Conservation (phyloP, 495 filamentous ascomycete genomes). For the Chaetomium tenue region DNA sequence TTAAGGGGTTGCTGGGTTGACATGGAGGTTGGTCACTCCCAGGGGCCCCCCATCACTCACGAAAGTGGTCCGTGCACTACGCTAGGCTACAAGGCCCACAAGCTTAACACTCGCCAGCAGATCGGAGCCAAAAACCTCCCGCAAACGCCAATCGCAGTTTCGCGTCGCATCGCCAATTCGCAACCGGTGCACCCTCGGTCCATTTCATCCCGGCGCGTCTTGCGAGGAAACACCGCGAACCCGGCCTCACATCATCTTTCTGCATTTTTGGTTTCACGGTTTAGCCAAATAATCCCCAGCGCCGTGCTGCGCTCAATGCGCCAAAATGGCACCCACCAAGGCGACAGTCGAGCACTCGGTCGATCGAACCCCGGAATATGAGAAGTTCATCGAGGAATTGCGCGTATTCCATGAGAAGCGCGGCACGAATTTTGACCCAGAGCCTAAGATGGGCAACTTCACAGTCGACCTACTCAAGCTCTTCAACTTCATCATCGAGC, state of each 20-base stretch:
- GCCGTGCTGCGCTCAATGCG: conserved; percentile 31
- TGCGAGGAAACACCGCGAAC: not conserved
- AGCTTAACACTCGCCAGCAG: not conserved
- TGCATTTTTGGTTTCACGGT: not conserved
- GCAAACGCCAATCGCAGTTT: conserved; percentile 21
- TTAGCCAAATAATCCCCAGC: conserved; percentile 9
- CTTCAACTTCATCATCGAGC: conserved; percentile 64
- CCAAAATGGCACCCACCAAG: conserved; percentile 41
- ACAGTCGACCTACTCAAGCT: conserved; percentile 69
- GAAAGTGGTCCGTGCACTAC: conserved; percentile 11
- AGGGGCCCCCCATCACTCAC: not conserved
- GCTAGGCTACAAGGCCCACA: conserved; percentile 13
- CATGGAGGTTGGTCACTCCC: too few relatives aligned
- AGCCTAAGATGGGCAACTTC: conserved; percentile 69
- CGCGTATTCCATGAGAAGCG: conserved; percentile 65
- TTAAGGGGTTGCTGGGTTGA: too few relatives aligned
- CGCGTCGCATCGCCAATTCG: conserved; percentile 28
- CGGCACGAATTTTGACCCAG: conserved; percentile 68
- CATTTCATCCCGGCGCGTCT: conserved; percentile 9
- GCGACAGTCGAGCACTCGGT: conserved; percentile 39
- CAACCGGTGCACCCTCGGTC: not conserved
- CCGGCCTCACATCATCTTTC: not conserved
- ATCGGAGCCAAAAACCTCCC: conserved; percentile 24
- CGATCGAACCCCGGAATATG: conserved; percentile 60
- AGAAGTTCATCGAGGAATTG: conserved; percentile 66